These are phyloP conservation scores for Fusarium tanahbumbuense DNA, from an alignment of 2,329 filamentous ascomycete genomes.

Conservation along the genomic window DNA sequence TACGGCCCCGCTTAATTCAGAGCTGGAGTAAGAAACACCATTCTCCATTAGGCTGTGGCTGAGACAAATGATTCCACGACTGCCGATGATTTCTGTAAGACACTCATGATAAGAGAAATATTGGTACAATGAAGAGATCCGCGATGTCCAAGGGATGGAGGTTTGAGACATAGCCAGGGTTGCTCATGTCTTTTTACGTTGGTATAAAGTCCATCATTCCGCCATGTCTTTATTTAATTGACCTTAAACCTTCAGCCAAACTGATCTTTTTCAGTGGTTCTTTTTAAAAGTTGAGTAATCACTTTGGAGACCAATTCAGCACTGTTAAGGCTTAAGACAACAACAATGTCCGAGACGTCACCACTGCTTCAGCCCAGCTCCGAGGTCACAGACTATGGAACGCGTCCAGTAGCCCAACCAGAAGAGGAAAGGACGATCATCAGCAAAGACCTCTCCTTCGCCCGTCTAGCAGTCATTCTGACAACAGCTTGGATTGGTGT, in stretches of 20 bases:
- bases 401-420: fast-evolving
- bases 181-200: background rate
- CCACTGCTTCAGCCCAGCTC: background rate
- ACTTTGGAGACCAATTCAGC: too few relatives aligned
- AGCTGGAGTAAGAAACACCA: background rate
- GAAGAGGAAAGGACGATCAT: background rate
- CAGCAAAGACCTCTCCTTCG: background rate
- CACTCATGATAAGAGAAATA: background rate
- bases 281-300: too few relatives aligned
- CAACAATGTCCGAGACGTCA: background rate
- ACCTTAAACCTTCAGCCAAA: too few relatives aligned
- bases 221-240: background rate
- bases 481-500: slow-evolving; percentile 9
- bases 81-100: background rate
- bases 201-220: background rate
- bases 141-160: fast-evolving
- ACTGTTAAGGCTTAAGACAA: too few relatives aligned
- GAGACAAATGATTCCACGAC: background rate
- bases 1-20: background rate
- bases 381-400: background rate
- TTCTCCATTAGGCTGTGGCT: fast-evolving
- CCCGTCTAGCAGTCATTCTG: background rate
- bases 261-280: background rate
- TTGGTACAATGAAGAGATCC: fast-evolving
- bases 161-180: background rate